phyloP scores from a whole-genome alignment of 148 eudicot species.

The Heliosperma pusillum region DNA sequence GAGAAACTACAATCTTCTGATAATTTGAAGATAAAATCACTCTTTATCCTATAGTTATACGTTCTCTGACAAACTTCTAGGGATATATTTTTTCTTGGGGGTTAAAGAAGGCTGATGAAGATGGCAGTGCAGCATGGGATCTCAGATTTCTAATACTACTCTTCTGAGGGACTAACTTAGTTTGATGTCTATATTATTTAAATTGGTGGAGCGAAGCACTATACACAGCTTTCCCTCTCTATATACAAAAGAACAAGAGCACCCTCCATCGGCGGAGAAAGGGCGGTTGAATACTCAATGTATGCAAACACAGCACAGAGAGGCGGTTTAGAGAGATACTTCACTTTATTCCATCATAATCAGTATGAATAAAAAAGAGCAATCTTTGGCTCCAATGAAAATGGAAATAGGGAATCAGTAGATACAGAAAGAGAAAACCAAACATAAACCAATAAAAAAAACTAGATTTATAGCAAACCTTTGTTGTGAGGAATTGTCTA shows the following conservation, averaged over 20 bases:
- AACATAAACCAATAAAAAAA: background rate
- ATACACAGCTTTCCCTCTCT: background rate
- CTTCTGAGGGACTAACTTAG: background rate
- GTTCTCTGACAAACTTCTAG: background rate
- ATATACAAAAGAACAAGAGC: background rate
- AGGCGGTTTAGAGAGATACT: too few relatives aligned
- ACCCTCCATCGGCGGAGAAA: too few relatives aligned
- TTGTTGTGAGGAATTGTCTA: constrained; percentile 77
- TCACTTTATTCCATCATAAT: too few relatives aligned
- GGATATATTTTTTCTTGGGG: background rate
- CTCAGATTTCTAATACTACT: background rate
- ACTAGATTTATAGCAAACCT: constrained; percentile 40
- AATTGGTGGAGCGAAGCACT: background rate
- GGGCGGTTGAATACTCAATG: too few relatives aligned
- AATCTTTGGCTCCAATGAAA: background rate
- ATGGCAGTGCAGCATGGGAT: background rate
- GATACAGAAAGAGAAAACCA: background rate
- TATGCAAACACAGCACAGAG: too few relatives aligned
- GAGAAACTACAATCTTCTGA: background rate
- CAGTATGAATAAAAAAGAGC: too few relatives aligned
- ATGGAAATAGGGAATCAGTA: background rate
- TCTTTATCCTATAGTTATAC: background rate
- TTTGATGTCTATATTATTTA: background rate
- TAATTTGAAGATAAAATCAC: background rate
- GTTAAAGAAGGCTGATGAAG: background rate